phyloP scores from a whole-genome alignment of 371 early-diverging fungal genomes.

The Syncephalastrum contaminatum region DNA sequence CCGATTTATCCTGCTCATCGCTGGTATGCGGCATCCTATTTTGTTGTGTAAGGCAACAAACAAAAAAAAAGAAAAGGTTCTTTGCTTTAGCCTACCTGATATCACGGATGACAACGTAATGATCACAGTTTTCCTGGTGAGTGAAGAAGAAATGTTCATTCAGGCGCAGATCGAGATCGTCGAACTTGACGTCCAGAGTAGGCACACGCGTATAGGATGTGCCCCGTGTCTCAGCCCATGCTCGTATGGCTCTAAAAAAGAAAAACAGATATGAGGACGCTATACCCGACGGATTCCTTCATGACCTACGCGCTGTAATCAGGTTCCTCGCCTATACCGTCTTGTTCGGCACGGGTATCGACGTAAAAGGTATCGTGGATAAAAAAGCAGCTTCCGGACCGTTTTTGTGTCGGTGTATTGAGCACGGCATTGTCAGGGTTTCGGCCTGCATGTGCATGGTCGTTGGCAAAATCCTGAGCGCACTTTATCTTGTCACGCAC shows the following conservation, averaged over 20 bases:
- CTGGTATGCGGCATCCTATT: constrained; percentile 24
- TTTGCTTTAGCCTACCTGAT: constrained; percentile 38
- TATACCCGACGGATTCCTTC: background rate
- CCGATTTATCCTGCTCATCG: constrained; percentile 43
- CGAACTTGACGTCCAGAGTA: constrained; percentile 57
- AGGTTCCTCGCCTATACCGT: constrained; percentile 10
- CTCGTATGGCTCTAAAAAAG: constrained; percentile 15
- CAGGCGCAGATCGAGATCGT: constrained; percentile 55
- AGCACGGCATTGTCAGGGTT: constrained; percentile 11
- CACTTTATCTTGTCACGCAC: constrained; percentile 53
- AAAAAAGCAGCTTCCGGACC: constrained; percentile 37
- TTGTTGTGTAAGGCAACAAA: constrained; percentile 6
- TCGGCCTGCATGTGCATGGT: constrained; percentile 10
- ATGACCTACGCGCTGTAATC: constrained; percentile 32
- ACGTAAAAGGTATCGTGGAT: constrained; percentile 48
- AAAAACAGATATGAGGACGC: background rate
- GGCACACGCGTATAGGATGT: constrained; percentile 17
- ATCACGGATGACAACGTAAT: constrained; percentile 65
- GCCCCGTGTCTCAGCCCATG: constrained; percentile 24
- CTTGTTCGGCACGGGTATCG: constrained; percentile 33
- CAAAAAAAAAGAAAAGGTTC: constrained; percentile 5
- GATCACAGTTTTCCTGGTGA: constrained; percentile 78
- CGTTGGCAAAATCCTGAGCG: constrained; percentile 20
- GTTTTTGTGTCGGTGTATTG: constrained; percentile 22
- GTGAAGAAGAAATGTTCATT: constrained; percentile 65